Conservation (phyloP, 768 basidiomycete species). For the Lactarius pseudohatsudake region DNA sequence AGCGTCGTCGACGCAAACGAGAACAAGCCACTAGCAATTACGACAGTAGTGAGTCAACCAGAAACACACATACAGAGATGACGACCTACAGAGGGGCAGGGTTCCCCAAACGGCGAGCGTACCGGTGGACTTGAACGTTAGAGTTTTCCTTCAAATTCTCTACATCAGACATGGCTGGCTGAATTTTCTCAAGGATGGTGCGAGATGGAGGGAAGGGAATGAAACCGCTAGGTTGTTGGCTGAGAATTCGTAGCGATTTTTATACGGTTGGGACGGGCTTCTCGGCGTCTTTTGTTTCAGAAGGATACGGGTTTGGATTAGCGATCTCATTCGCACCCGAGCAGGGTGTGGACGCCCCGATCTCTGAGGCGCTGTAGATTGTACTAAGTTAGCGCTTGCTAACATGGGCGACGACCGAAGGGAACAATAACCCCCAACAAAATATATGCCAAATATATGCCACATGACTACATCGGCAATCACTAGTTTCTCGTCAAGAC, state of each 20-base stretch:
- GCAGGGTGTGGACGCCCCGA: neutral
- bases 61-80: neutral
- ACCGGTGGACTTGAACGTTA: conserved; percentile 29
- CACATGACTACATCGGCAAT: neutral
- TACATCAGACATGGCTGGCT: conserved; percentile 36
- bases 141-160: conserved; percentile 34
- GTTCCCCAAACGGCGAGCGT: conserved; percentile 49
- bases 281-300: neutral
- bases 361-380: neutral
- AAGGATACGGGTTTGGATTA: neutral
- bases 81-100: conserved; percentile 35
- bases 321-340: neutral
- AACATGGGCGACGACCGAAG: neutral
- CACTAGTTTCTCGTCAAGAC: neutral
- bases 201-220: neutral
- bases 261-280: neutral
- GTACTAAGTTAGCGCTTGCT: neutral
- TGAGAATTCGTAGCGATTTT: neutral
- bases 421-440: neutral
- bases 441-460: neutral
- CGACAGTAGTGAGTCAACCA: conserved; percentile 48
- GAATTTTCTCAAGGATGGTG: neutral
- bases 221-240: neutral
- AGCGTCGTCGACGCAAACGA: conserved; percentile 84
- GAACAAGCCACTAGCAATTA: conserved; percentile 77